Base-by-base conservation (phyloP, 805 yeast species). In the Wickerhamiella sergipiensis region DNA sequence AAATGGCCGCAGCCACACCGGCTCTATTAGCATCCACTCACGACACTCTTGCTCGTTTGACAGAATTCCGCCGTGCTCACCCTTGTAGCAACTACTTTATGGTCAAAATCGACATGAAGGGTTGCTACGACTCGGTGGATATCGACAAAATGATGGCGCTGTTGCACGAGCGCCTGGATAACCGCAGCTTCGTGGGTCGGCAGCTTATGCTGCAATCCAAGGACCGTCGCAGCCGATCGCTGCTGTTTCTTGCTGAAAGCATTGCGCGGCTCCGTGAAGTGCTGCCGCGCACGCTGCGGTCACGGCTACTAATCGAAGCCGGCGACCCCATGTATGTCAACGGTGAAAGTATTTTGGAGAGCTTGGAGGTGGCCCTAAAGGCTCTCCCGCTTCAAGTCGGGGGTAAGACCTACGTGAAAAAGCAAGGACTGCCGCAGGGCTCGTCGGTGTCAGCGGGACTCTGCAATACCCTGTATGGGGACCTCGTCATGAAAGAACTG, bases 371-470 rank as follows among this genome's bases (percentile, higher is more conserved):
- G n/a, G 88, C 85, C 52, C 62, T 87, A 13, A 65, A 66, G n/a
- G 66, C 72, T 12, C 73, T 85, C 0, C 67, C 53, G 5, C 55
- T 68, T 9, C 64, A 64, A 24, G 63, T 75, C 2, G 67, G 68
- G 3, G 59, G 64, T 0, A 54, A 58, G 7, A 64, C 69, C 2
- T 76, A 71, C 59, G 60, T 63, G n/a, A 68, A 95, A 52, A 76
- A 67, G 43, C 64, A 68, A 9, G 97, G 97, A 0, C 71, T 90
- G 0, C 88, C 82, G 50, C 97, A 89, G 67, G 97, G 97, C 0
- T 77, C 86, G 7, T 79, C 81, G 1, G 64, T 88, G 3, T 90
- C 95, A 51, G 75, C 84, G 1, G 69, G 80, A 5, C 71, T 89
- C 36, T 87, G 95, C 55, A 85, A 87, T 55, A 55, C 87, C 0